Percentiles rank a stretch among this genome's conserved stretches.
Evolutionary conservation across 2,329 filamentous ascomycete species (phyloP).

Genomic region (Xylaria arbuscula): DNA sequence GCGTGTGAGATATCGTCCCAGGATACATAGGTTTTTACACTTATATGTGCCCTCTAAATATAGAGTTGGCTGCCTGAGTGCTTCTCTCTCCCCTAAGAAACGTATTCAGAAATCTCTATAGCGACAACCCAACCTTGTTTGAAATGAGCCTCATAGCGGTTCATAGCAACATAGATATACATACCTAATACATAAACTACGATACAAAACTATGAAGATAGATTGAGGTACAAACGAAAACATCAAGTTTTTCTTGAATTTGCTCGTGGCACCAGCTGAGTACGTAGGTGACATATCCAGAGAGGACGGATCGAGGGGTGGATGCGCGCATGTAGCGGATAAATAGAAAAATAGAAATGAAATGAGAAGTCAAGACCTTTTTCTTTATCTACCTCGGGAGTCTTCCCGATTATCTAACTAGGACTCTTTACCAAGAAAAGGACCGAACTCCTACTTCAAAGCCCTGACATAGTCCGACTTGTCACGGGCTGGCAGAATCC

Average conservation of each 20-base stretch:
- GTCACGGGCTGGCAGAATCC: not conserved
- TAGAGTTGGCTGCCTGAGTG: no score
- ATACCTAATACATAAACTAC: conserved; percentile 7
- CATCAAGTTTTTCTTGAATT: conserved; percentile 12
- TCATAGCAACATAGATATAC: not conserved
- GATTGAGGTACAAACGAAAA: conserved; percentile 12
- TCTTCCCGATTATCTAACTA: conserved; percentile 24
- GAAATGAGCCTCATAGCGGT: not conserved
- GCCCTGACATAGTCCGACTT: not conserved
- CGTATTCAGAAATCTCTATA: no score
- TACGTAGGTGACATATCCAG: not conserved
- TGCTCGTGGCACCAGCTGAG: conserved; percentile 28
- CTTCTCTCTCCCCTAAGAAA: no score
- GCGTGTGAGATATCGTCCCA: no score
- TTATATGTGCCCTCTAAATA: no score
- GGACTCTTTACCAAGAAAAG: conserved; percentile 3
- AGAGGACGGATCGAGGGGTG: no score
- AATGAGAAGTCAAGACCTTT: conserved; percentile 17
- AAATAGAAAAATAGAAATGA: conserved; percentile 7
- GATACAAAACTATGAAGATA: conserved; percentile 1
- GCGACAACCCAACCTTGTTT: no score
- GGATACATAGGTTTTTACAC: no score
- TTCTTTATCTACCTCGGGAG: conserved; percentile 23
- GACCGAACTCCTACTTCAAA: conserved; percentile 9
- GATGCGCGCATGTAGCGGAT: no score